Base-by-base conservation (phyloP, 192 early-diverging fungal genomes). In the Podila epigama region DNA sequence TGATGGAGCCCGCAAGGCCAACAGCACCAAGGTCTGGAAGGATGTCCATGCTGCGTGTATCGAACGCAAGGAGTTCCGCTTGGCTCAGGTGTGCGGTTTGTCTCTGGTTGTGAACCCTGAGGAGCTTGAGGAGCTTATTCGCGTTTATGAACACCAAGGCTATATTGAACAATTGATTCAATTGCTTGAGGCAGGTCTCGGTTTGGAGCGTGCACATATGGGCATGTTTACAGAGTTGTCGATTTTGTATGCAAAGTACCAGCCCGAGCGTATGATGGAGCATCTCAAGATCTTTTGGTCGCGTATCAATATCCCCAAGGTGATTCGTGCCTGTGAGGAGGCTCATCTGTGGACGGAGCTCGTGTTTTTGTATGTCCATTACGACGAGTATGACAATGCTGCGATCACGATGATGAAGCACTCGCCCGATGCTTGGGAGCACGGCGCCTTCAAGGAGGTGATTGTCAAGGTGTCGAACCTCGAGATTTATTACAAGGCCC, bases 221-320 rank as follows among this genome's bases (percentile, higher is more conserved):
- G 98, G 97, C 58, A 98, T 99, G 97, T 98, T 99, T 73, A 99
- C 98, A 0, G 97, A 99, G 84, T 85, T 99, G 44, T 95, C 96
- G 6, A 94, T 98, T 56, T 82, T 98, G 71, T 99, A 98, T 85
- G 91, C 94, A 73, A 97, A 96, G 81, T 96, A 98, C 88, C 87
- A 88, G 22, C 91, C 95, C 2, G 97, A 97, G 66, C 89, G 92
- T 60, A 90, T 98, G 83, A 96, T 97, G 92, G 96, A 97, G 78
- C 97, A 99, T 63, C 86, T 99, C 63, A 95, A 96, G 78, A 86
- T 98, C 48, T 98, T 96, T 82, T 96, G 94, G 89, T 91, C 92
- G 59, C 94, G 98, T 55, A 93, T 98, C 86, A 98, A 99, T 81
- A 98, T 97, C 59, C 97, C 98, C 60, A 99, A 99, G 89, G 97